Percentiles rank a stretch among this genome's conserved stretches.
These are phyloP conservation scores for Pelargonium cotyledonis DNA, from an alignment of 441 rosid species.

Conservation along the genomic window DNA sequence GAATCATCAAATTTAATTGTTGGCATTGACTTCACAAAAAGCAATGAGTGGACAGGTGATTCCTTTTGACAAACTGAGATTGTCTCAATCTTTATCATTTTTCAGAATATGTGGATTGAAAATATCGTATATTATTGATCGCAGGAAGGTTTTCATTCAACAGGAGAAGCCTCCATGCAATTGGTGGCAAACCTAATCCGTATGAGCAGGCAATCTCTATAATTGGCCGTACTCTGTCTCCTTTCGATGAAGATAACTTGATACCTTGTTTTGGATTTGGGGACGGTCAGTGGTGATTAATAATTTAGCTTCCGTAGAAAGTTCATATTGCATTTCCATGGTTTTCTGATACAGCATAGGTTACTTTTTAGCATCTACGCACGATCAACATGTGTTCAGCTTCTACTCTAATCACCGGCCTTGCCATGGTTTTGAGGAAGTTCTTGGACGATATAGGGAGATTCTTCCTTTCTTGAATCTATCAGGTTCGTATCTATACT, in stretches of 20 bases:
- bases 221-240: slow-evolving; percentile 25
- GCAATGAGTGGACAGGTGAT: slow-evolving; percentile 28
- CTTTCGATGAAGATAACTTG: slow-evolving; percentile 27
- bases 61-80: neutral
- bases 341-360: neutral
- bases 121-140: slow-evolving; percentile 18
- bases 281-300: slow-evolving; percentile 43
- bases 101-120: neutral
- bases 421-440: slow-evolving; percentile 76
- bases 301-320: slow-evolving; percentile 21
- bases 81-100: neutral
- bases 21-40: slow-evolving; percentile 24
- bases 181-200: slow-evolving; percentile 19
- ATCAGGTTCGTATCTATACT: slow-evolving; percentile 45
- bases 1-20: slow-evolving; percentile 26
- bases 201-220: slow-evolving; percentile 29
- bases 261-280: slow-evolving; percentile 30
- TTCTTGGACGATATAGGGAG: slow-evolving; percentile 60
- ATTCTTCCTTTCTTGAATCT: slow-evolving; percentile 63
- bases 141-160: slow-evolving; percentile 43
- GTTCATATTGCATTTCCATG: neutral
- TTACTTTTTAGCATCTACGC: slow-evolving; percentile 28
- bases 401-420: slow-evolving; percentile 57
- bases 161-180: slow-evolving; percentile 23
- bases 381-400: slow-evolving; percentile 66